Base-by-base conservation (phyloP, 805 yeast species). In the Wickerhamiella bombiphila region DNA sequence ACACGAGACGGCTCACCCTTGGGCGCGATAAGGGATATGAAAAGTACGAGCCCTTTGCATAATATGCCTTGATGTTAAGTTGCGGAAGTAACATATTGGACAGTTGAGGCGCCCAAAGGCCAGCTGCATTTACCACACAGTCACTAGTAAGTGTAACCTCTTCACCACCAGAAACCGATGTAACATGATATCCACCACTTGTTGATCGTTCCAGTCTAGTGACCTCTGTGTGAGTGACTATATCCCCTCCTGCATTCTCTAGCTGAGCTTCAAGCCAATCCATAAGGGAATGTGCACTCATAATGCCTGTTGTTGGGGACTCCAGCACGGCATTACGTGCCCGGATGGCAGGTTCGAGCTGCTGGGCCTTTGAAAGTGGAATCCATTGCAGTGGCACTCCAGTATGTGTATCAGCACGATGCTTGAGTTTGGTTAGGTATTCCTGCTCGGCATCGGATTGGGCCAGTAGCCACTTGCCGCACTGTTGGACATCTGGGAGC, bases 391-490 rank as follows among this genome's bases (percentile, higher is more conserved):
- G 72, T 1, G 80, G 77, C 0, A 76, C 74, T 1, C 69, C 74
- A 8, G 79, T 54, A 9, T 9, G 13, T 2, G 53, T 54, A 34
- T 55, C 44, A 3, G 82, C 69, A 36, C 68, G 69, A 7, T 56
- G 56, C 46, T 69, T 66, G 43, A 85, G 50, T 18, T 59, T 55
- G 29, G 72, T 68, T 30, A 85, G 60, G 49, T 70, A 73, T 20
- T 73, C 73, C 29, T 61, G 64, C 50, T 85, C 86, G 1, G 43
- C 43, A 17, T 73, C 82, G 35, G 65, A 65, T 53, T 83, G 94
- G 0, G 95, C 94, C 13, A 85, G 85, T 3, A 85, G 59, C 85
- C 93, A 80, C 54, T 85, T 63, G 14, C 67, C 95, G 58, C 93
- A 79, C 32, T 66, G 60, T 24, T 57, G 48, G 50, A 74, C 56